Evolutionary conservation across 306 rosid species (phyloP), one percentile per base, ranked within the genome.

Genomic region (Phaseolus lunatus): DNA sequence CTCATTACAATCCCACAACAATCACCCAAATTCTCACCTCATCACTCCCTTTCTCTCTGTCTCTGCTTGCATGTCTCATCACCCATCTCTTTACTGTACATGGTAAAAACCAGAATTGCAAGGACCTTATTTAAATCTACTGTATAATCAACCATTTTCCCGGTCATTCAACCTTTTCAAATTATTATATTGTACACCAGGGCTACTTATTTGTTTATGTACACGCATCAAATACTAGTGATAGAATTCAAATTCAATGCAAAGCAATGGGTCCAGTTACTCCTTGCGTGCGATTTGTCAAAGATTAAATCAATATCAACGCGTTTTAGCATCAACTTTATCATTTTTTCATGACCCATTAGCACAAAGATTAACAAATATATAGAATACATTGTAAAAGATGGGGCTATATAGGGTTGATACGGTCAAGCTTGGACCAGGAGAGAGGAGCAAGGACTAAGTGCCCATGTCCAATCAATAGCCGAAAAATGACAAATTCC

Each of bases 261-360:
- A 69, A 64, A 84, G 73, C 70, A 82, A 80, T 80, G 83, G 84
- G 84, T 70, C 80, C 81, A 64, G 63, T 79, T 59, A 74, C 82
- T 45, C 59, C 76, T 75, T 73, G 87, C 88, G 84, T 89, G 87
- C 78, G n/a, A 77, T 78, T 85, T 81, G 92, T 88, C 92, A 91
- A 89, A 85, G 83, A 76, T 67, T 72, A 83, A 73, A 87, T 84
- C 77, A 64, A 75, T 56, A 57, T 84, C 88, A 84, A 90, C 89
- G 84, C 91, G 90, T 84, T 78, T 81, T 76, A 45, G 65, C 19
- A 70, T 49, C 63, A 35, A 78, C 88, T 80, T 77, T 80, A 50
- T 78, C 22, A 57, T 35, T 18, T 47, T 2, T 22, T 72, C 70
- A 50, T 47, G 11, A 70, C 22, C 73, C 76, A 85, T 27, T 73